phyloP scores from a whole-genome alignment of 768 basidiomycete genomes.

The Psilocybe cubensis region DNA sequence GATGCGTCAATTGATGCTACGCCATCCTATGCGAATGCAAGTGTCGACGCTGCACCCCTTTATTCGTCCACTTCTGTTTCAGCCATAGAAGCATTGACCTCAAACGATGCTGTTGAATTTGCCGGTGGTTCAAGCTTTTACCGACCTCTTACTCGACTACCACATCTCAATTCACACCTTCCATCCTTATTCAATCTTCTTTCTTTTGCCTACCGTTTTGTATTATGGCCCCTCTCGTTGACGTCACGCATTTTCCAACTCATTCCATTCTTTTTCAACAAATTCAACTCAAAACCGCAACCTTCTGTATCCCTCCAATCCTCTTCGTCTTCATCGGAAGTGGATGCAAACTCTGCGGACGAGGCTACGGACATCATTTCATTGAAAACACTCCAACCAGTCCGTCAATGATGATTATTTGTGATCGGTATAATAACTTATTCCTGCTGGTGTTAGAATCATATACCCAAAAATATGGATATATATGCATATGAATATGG shows the following conservation, averaged over 20 bases:
- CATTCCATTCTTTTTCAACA: conserved; percentile 22
- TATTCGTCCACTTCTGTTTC: conserved; percentile 49
- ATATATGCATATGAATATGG: conserved; percentile 31
- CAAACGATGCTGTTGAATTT: conserved; percentile 1
- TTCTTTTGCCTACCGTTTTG: conserved; percentile 50
- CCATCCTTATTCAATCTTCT: conserved; percentile 47
- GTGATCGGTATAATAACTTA: conserved; percentile 40
- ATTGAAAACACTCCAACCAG: conserved; percentile 47
- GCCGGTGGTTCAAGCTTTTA: conserved; percentile 18
- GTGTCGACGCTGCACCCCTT: conserved; percentile 57
- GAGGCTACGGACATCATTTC: conserved; percentile 31
- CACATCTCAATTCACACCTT: conserved; percentile 33
- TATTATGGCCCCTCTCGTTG: conserved; percentile 53
- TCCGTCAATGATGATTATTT: conserved; percentile 49
- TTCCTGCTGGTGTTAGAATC: conserved; percentile 41
- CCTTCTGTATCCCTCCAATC: conserved; percentile 6
- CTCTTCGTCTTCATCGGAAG: conserved; percentile 1
- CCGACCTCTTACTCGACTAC: conserved; percentile 15
- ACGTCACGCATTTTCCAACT: conserved; percentile 43
- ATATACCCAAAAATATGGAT: conserved; percentile 32
- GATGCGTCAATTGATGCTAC: conserved; percentile 55
- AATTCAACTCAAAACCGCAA: conserved; percentile 22
- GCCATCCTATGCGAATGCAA: conserved; percentile 42
- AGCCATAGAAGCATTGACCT: conserved; percentile 28
- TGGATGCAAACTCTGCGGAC: conserved; percentile 9